These are phyloP conservation scores for Guadua angustifolia DNA, from an alignment of 176 grass and related monocot species.

Conservation along the genomic window DNA sequence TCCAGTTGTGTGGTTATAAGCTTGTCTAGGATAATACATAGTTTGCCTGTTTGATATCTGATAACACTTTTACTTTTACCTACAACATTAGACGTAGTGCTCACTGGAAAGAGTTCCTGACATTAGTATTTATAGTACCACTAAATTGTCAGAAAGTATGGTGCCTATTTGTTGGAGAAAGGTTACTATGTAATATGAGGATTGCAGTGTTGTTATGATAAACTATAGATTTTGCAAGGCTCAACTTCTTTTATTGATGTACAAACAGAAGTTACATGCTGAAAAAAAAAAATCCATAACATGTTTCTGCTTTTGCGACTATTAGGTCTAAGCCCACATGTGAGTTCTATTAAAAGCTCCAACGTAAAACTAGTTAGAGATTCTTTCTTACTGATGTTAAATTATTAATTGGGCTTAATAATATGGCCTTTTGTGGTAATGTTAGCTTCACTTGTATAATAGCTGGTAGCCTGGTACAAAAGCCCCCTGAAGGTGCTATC, in stretches of 20 bases:
- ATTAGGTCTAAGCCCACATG: not conserved
- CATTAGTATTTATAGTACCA: constrained; percentile 5
- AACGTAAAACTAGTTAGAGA: constrained; percentile 3
- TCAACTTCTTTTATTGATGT: not conserved
- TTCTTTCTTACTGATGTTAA: not conserved
- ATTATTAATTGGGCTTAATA: constrained; percentile 12
- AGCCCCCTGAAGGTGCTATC: not conserved
- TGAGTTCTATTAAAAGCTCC: not conserved
- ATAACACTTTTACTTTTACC: not conserved
- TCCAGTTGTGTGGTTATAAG: not conserved
- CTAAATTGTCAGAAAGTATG: constrained; percentile 10
- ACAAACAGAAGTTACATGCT: not conserved
- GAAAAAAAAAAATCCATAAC: not conserved
- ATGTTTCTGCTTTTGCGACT: not conserved
- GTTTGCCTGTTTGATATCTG: not conserved
- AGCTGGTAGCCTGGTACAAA: not conserved
- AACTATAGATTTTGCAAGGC: constrained; percentile 1
- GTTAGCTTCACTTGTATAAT: not conserved
- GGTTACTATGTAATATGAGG: not conserved
- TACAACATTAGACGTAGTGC: not conserved
- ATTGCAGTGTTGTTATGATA: not conserved
- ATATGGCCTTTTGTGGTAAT: not conserved
- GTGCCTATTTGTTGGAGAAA: not conserved
- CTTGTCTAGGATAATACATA: not conserved
- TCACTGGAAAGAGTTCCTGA: not conserved